Conservation (phyloP, 768 basidiomycete genomes). For the Imleria badia region DNA sequence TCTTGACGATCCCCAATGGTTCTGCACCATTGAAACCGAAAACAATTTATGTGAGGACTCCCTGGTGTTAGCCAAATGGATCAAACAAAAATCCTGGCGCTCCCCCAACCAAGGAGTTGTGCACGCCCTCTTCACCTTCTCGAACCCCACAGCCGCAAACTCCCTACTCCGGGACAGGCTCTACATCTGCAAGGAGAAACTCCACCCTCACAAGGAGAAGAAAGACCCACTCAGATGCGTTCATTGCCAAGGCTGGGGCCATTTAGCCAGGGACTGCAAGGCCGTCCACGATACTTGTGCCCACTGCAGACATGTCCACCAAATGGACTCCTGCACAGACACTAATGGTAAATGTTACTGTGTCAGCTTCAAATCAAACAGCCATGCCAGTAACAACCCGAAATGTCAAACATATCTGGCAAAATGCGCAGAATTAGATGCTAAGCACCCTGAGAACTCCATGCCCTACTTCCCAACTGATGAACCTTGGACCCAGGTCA, state of each 20-base stretch:
- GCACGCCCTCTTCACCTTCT: neutral
- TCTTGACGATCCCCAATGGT: neutral
- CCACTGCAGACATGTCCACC: neutral
- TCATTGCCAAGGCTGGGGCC: neutral
- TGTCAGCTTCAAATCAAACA: neutral
- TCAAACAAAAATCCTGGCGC: neutral
- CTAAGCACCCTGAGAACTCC: neutral
- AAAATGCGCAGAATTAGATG: neutral
- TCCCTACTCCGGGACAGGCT: neutral
- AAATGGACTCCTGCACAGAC: neutral
- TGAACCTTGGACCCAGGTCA: neutral
- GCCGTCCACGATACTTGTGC: neutral
- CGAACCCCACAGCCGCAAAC: neutral
- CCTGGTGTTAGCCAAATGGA: neutral
- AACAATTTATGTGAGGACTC: neutral
- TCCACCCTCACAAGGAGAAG: neutral
- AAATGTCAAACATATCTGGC: neutral
- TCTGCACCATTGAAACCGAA: neutral
- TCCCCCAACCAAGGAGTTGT: neutral
- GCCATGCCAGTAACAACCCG: neutral
- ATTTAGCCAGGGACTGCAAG: neutral
- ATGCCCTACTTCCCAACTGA: slow-evolving; percentile 9
- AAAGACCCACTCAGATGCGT: neutral
- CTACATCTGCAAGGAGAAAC: neutral
- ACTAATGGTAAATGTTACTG: neutral